Base-by-base conservation (phyloP, 75 land plant genomes). In the Pinus albicaulis region DNA sequence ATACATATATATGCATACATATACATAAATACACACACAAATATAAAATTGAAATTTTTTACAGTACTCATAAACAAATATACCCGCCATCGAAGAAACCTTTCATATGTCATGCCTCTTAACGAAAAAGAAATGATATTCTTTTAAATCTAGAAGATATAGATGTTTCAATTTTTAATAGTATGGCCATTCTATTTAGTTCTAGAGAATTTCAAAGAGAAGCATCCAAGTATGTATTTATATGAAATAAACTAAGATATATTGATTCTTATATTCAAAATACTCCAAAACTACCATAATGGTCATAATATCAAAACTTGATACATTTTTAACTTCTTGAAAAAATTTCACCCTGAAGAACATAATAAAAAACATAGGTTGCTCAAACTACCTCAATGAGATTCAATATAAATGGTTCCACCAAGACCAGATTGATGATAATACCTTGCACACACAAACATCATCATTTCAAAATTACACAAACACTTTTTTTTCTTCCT, bases 331-430 rank as follows among this genome's bases (percentile, higher is more conserved):
- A 4, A 0, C 0, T 7, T 8, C 6, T 44, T 55, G 24, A 23
- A 53, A 72, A 16, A 0, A 24, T 55, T 72, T 52, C 22, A 48
- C 6, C 48, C 55, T 19, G 13, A 23, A 53, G 31, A 72, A 11
- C 19, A 68, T n/a, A 68, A 15, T 38, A 3, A 5, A 7, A 31
- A 8, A 15, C 8, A 58, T 64, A 24, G 20, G 13, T 41, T 64
- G 28, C 23, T 55, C 34, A 5, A 72, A n/a, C 24, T 52, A 92
- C 98, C 98, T 95, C 98, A 57, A 95, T 90, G 11, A 95, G 73
- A 24, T 95, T 95, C 58, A 95, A 91, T n/a, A 95, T 95, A 81
- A 95, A 95, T 55, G 98, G 98, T 73, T 95, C 98, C 31, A 95
- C 94, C 72, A 92, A 87, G 77, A 95, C 98, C 69, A 93, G 95